Evolutionary conservation across 192 early-diverging fungal species (phyloP).

Genomic region (Bifiguratus adelaidae): DNA sequence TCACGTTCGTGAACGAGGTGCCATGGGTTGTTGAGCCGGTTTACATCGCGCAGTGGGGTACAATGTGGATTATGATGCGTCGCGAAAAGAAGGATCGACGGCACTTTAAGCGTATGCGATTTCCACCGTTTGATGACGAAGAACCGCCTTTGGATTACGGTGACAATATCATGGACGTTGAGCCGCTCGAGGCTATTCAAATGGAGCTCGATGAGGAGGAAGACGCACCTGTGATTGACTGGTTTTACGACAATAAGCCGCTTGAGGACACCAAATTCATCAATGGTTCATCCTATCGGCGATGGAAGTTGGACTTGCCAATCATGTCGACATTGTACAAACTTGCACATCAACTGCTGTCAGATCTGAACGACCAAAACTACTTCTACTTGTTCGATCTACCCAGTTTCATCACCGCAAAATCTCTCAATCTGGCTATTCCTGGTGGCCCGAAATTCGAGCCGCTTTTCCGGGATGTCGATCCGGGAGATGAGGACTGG

Average conservation of each 20-base stretch:
- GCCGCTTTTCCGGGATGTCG: conserved; percentile 92
- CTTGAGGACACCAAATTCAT: conserved; percentile 62
- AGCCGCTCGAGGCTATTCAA: conserved; percentile 96
- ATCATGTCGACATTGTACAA: conserved; percentile 94
- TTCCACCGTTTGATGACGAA: conserved; percentile 98
- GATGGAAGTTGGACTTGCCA: conserved; percentile 86
- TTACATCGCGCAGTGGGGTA: conserved; percentile 98
- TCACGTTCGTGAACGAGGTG: conserved; percentile 97
- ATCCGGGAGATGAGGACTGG: conserved; percentile 98
- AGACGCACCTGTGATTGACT: conserved; percentile 82
- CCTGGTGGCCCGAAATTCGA: conserved; percentile 98
- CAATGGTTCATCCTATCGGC: conserved; percentile 81
- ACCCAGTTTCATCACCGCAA: conserved; percentile 93
- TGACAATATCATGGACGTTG: conserved; percentile 97
- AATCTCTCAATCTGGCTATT: conserved; percentile 95
- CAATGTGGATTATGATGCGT: conserved; percentile 99
- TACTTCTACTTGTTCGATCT: conserved; percentile 98
- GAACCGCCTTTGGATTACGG: conserved; percentile 98
- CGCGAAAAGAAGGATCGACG: conserved; percentile 95
- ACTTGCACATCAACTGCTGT: conserved; percentile 84
- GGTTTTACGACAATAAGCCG: conserved; percentile 98
- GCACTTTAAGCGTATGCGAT: conserved; percentile 98
- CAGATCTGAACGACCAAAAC: conserved; percentile 91
- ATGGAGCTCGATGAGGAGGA: conserved; percentile 97
- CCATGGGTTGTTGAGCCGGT: conserved; percentile 93